Conservation (phyloP, 2,329 filamentous ascomycete genomes). For the Phialophora macrospora region DNA sequence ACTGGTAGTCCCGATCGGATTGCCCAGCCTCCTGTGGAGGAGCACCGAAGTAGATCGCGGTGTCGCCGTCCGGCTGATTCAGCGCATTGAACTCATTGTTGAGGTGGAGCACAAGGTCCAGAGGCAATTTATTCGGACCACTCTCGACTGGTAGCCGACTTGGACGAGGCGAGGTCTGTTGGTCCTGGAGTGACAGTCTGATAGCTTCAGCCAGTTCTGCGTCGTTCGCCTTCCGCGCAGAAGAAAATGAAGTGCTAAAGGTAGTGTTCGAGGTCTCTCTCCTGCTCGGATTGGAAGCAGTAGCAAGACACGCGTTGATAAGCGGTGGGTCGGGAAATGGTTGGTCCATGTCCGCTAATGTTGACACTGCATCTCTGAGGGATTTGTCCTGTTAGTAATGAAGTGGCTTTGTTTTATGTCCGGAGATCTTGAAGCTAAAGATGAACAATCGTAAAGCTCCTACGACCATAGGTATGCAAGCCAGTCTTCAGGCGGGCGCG, state of each 20-base stretch:
- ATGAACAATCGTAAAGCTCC: not conserved
- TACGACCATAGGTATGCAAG: not conserved
- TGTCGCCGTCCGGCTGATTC: conserved; percentile 43
- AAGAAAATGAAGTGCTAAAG: not conserved
- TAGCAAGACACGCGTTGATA: not conserved
- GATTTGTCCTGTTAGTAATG: not conserved
- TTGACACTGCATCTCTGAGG: not conserved
- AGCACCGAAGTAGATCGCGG: conserved; percentile 46
- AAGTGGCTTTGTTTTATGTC: not conserved
- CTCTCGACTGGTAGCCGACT: not conserved
- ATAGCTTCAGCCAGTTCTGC: conserved; percentile 18
- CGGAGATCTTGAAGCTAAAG: not conserved
- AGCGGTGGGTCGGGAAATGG: not conserved
- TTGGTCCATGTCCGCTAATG: not conserved
- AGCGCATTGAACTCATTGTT: conserved; percentile 36
- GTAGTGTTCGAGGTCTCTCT: not conserved
- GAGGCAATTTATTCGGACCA: not conserved
- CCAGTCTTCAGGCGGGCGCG: not conserved
- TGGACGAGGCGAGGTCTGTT: conserved; percentile 7
- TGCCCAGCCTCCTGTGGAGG: conserved; percentile 38
- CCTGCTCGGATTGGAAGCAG: not conserved
- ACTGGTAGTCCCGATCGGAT: conserved; percentile 29
- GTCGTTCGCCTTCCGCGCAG: not conserved
- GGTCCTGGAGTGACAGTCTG: conserved; percentile 18
- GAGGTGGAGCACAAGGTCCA: conserved; percentile 26